Percentiles rank a stretch among this genome's conserved stretches.
phyloP scores from a whole-genome alignment of 2,329 filamentous ascomycete genomes.

The Fusarium torreyae region DNA sequence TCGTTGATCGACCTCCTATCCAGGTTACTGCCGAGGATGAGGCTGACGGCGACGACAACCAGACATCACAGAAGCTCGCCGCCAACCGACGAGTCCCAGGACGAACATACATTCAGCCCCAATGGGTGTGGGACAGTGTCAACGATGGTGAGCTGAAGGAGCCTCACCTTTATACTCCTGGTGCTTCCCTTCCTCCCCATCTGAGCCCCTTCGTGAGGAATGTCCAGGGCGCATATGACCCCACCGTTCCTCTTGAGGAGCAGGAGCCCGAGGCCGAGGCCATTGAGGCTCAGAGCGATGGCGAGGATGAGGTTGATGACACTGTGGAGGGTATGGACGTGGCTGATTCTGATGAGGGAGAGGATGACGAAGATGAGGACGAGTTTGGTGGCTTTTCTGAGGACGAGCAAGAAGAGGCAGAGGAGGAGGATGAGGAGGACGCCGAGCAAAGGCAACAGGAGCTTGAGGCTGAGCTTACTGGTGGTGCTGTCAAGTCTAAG shows the following conservation, averaged over 20 bases:
- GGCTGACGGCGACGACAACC: slow-evolving; percentile 70
- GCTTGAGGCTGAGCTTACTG: slow-evolving; percentile 91
- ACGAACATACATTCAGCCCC: slow-evolving; percentile 92
- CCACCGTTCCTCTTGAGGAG: slow-evolving; percentile 85
- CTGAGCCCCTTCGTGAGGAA: slow-evolving; percentile 95
- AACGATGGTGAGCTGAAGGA: slow-evolving; percentile 92
- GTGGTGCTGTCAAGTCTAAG: slow-evolving; percentile 71
- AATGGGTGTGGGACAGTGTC: slow-evolving; percentile 98
- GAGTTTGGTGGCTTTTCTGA: slow-evolving; percentile 66
- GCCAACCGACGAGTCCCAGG: slow-evolving; percentile 86
- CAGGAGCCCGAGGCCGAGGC: slow-evolving; percentile 92
- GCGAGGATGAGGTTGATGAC: slow-evolving; percentile 62
- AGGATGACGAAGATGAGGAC: slow-evolving; percentile 64
- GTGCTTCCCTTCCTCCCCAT: slow-evolving; percentile 91
- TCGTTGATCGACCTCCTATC: slow-evolving; percentile 90
- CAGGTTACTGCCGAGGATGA: slow-evolving; percentile 67
- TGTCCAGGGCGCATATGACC: slow-evolving; percentile 91
- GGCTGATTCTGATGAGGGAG: slow-evolving; percentile 63
- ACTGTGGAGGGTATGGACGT: slow-evolving; percentile 66
- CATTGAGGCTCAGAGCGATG: slow-evolving; percentile 75
- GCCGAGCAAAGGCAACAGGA: slow-evolving; percentile 86
- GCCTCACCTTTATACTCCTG: slow-evolving; percentile 90
- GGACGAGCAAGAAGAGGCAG: slow-evolving; percentile 60
- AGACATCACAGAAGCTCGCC: slow-evolving; percentile 71
- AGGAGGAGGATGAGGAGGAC: slow-evolving; percentile 71